Conservation (phyloP, 2,329 filamentous ascomycete genomes). For the Monosporascus sp. region DNA sequence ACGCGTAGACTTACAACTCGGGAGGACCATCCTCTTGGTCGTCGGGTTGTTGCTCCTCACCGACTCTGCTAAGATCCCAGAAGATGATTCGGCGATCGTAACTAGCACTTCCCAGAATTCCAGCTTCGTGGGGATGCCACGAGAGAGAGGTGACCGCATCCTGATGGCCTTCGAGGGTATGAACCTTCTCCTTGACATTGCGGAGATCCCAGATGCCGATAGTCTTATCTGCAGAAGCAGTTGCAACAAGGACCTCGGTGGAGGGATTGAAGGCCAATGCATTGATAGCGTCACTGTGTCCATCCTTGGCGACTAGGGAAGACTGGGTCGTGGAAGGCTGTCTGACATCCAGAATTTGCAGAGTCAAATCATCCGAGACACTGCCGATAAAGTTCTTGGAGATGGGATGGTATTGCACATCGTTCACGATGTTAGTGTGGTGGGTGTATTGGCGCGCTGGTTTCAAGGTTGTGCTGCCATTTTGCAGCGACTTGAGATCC, state of each 20-base stretch:
- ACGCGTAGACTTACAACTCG: constrained; percentile 66
- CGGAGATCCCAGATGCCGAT: constrained; percentile 94
- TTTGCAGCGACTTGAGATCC: constrained; percentile 74
- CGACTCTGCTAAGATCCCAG: constrained; percentile 90
- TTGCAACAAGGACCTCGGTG: constrained; percentile 85
- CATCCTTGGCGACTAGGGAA: constrained; percentile 62
- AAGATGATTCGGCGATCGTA: constrained; percentile 93
- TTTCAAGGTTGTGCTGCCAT: constrained; percentile 63
- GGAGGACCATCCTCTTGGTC: constrained; percentile 93
- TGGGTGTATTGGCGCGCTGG: constrained; percentile 76
- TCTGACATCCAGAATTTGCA: constrained; percentile 88
- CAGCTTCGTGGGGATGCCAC: constrained; percentile 89
- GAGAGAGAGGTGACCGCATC: constrained; percentile 87
- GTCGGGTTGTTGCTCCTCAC: constrained; percentile 91
- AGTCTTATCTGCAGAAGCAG: constrained; percentile 90
- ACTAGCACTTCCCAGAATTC: constrained; percentile 83
- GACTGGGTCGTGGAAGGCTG: constrained; percentile 59
- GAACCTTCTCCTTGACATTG: constrained; percentile 83
- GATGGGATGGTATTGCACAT: constrained; percentile 90
- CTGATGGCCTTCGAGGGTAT: constrained; percentile 81
- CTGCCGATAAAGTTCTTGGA: constrained; percentile 82
- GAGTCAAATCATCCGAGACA: constrained; percentile 89
- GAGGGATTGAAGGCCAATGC: constrained; percentile 91
- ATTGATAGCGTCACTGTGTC: constrained; percentile 91
- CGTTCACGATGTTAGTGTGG: constrained; percentile 88